Evolutionary conservation across 1,284 basidiomycete species (phyloP).

Genomic region (Naganishia albida): DNA sequence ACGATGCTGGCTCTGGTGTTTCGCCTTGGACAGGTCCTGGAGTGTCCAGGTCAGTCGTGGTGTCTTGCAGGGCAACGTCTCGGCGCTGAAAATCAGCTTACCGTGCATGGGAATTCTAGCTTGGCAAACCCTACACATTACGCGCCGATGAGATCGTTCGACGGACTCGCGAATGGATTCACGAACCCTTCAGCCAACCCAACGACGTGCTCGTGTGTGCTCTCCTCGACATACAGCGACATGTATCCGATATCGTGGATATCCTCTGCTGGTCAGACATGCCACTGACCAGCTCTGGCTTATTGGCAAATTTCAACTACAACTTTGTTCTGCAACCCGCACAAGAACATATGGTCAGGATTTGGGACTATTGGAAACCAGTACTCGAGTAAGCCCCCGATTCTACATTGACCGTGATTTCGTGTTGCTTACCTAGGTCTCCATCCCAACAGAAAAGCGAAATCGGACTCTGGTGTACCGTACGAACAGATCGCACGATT

Average conservation of each 20-base stretch:
- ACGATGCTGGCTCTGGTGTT: conserved; percentile 90
- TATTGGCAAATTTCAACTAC: conserved; percentile 84
- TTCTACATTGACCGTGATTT: not conserved
- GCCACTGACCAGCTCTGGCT: conserved; percentile 55
- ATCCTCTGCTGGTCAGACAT: conserved; percentile 69
- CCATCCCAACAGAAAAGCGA: conserved; percentile 11
- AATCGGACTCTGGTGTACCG: conserved; percentile 15
- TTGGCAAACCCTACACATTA: conserved; percentile 54
- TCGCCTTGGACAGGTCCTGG: conserved; percentile 82
- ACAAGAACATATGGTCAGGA: conserved; percentile 73
- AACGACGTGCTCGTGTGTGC: conserved; percentile 59
- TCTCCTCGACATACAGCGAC: conserved; percentile 71
- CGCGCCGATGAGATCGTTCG: conserved; percentile 76
- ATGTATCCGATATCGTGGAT: conserved; percentile 83
- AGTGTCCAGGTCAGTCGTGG: conserved; percentile 80
- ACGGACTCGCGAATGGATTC: conserved; percentile 64
- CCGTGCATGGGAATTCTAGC: not conserved
- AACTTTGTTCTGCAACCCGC: conserved; percentile 77
- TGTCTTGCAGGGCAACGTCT: not conserved
- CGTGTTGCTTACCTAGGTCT: conserved; percentile 3
- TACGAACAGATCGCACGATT: conserved; percentile 54
- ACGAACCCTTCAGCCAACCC: conserved; percentile 62
- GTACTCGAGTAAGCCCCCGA: conserved; percentile 2
- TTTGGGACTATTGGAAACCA: conserved; percentile 57
- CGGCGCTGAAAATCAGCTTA: not conserved